Base-by-base conservation (phyloP, 352 stramenopile species). In the Globisporangium iwayamae region DNA sequence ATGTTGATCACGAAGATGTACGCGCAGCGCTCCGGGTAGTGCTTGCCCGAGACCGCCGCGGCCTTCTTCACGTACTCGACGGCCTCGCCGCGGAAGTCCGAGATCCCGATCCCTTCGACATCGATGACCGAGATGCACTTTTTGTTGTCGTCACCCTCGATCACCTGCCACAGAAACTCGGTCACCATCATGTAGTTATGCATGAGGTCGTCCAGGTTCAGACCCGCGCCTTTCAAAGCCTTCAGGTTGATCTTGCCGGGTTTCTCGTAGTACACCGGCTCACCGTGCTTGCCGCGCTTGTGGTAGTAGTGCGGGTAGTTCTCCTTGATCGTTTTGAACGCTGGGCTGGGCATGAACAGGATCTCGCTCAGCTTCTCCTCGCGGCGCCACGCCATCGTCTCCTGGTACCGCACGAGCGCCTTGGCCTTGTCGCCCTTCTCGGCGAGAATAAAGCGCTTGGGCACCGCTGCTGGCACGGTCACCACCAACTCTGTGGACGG, bases 1-100 rank as follows among this genome's bases (percentile, higher is more conserved):
- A 97, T 90, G 74, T 98, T 98, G 63, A 98, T 89, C 34, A 98
- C 78, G 25, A 98, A 90, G 55, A 97, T 98, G 67, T 94, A 96
- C 62, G 94, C 88, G 43, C 88, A 96, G 20, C 95, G 83, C 69
- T 97, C 88, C 1, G 95, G 95, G 71, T 97, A 98, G 72, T 98
- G 92, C 50, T 83, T 83, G 32, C 90, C 90, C 47, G 96, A 97
- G 36, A 97, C 73, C 0, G 70, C 73, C 4, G 85, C 72, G 4
- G 81, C 78, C 60, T 91, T 90, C 54, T 80, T 81, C 60, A 96
- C 80, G 63, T 93, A 96, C 53, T 96, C 87, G 43, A 96, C 81
- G 22, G 85, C 86, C 48, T 96, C 87, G 25, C 87, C 87, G n/a
- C 76, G 85, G 67, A 96, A 93, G 58, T 96, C 87, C 14, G 79